Conservation (phyloP, 148 eudicot genomes). For the Drosera capensis region DNA sequence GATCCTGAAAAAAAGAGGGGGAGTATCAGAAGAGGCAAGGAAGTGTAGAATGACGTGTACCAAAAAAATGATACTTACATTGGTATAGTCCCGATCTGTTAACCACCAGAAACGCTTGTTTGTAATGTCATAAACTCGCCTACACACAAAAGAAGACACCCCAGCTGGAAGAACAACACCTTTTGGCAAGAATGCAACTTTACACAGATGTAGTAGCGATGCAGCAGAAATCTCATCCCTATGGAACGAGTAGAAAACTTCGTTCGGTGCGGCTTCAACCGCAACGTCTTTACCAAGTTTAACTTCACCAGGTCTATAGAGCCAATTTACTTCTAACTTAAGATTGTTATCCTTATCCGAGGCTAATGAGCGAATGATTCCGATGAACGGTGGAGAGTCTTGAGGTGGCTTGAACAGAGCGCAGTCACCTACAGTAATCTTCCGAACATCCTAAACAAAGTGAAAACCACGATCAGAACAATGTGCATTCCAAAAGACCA, state of each 20-base stretch:
- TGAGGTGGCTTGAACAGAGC: conserved; percentile 68
- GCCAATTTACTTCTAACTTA: conserved; percentile 59
- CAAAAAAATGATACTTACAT: conserved; percentile 31
- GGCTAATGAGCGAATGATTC: conserved; percentile 35
- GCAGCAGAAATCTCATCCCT: conserved; percentile 82
- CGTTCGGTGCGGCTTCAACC: conserved; percentile 63
- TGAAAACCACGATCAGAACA: background rate
- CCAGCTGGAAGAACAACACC: conserved; percentile 77
- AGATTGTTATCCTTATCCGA: conserved; percentile 28
- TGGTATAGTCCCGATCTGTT: conserved; percentile 57
- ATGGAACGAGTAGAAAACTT: conserved; percentile 71
- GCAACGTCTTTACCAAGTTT: conserved; percentile 49
- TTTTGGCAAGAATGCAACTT: conserved; percentile 69
- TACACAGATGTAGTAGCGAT: conserved; percentile 79
- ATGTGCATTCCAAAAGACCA: background rate
- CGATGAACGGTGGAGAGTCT: conserved; percentile 63
- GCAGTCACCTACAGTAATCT: conserved; percentile 59
- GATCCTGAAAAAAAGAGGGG: conserved; percentile 35
- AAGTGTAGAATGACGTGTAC: background rate
- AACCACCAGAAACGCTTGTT: conserved; percentile 78
- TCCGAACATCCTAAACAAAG: conserved; percentile 46
- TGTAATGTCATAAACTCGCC: conserved; percentile 65
- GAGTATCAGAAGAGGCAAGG: background rate
- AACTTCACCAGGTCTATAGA: conserved; percentile 71
- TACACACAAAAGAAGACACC: conserved; percentile 64